Evolutionary conservation across 352 stramenopile species (phyloP), one percentile per base, ranked within the genome.

Genomic region (Globisporangium lucens): DNA sequence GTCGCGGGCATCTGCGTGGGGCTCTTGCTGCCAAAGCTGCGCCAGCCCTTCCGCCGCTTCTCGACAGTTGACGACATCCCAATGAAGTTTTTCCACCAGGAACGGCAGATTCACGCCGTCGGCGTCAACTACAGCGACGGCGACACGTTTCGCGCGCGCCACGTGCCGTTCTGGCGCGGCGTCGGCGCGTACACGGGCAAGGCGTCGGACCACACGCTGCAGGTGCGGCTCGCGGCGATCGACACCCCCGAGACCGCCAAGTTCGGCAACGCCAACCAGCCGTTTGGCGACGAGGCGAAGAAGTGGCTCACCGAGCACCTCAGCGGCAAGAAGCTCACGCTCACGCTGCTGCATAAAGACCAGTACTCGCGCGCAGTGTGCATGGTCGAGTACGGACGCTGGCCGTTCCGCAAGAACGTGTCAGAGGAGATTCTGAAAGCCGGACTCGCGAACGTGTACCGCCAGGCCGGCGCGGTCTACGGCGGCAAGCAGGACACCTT

Each of bases 241-340:
- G 85, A 96, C 69, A 92, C 85, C 10, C 87, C 89, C 6, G 89
- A 97, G 73, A 94, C 84, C 12, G 80, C 89, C 61, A 94, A 97
- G 70, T 95, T 95, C 61, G 89, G 87, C 15, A 90, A 88, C 27
- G 62, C 70, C 0, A 84, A 85, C 5, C 86, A 95, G 75, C 82
- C 86, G 12, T 94, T 90, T 47, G 87, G 87, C 38, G 83, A 89
- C 17, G 85, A 94, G 4, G 89, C 87, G 46, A 95, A 94, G 69
- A 75, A 74, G 65, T 95, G 87, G 80, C 77, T 94, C 17, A 57
- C 63, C 0, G 60, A 77, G 9, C 68, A 76, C 46, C 57, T 97
- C 8, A 71, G 82, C 2, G 79, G 76, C 36, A 70, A 73, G 47
- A 78, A 73, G 29, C 75, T 97, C 30, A 89, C 75, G 63, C 75